Conservation (phyloP, 1,284 basidiomycete species). For the Baeospora myosura region DNA sequence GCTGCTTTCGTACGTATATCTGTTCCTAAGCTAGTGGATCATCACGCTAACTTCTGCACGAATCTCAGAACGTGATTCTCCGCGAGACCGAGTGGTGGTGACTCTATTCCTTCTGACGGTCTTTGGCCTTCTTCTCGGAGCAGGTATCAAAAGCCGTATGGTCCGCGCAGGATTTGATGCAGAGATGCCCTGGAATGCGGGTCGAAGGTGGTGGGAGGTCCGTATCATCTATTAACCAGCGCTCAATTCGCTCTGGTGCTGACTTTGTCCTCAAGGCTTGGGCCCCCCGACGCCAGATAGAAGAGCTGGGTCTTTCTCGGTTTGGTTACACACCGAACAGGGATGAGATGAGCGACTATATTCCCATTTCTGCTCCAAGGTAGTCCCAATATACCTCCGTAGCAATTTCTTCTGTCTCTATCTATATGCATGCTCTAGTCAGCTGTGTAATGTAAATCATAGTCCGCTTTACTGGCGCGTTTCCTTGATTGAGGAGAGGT, state of each 20-base stretch:
- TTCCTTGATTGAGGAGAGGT: too few relatives aligned
- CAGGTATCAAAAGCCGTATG: slow-evolving; percentile 78
- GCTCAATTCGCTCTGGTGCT: slow-evolving; percentile 6
- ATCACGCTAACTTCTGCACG: slow-evolving; percentile 17
- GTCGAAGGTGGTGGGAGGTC: slow-evolving; percentile 76
- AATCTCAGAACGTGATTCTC: slow-evolving; percentile 61
- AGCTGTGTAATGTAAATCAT: too few relatives aligned
- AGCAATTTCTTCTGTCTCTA: too few relatives aligned
- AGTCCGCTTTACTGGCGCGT: too few relatives aligned
- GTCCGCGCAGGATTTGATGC: slow-evolving; percentile 65
- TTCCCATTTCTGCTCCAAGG: slow-evolving; percentile 24
- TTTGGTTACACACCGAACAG: slow-evolving; percentile 27
- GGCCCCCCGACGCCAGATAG: slow-evolving; percentile 47
- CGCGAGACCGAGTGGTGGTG: slow-evolving; percentile 85
- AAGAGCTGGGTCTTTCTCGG: slow-evolving; percentile 41
- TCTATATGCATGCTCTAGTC: too few relatives aligned
- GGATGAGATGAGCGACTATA: slow-evolving; percentile 33
- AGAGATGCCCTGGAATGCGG: slow-evolving; percentile 52
- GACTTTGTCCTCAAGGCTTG: slow-evolving; percentile 36
- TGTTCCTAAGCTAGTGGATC: slow-evolving; percentile 1
- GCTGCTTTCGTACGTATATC: slow-evolving; percentile 82
- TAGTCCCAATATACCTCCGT: slow-evolving; percentile 2
- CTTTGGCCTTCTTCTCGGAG: slow-evolving; percentile 74
- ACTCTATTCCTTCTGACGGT: slow-evolving; percentile 83
- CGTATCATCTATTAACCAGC: slow-evolving; percentile 2